Percentiles rank a stretch among this genome's conserved stretches.
These are phyloP conservation scores for Trichoderma guizhouense DNA, from an alignment of 2,329 filamentous ascomycete species.

Conservation along the genomic window DNA sequence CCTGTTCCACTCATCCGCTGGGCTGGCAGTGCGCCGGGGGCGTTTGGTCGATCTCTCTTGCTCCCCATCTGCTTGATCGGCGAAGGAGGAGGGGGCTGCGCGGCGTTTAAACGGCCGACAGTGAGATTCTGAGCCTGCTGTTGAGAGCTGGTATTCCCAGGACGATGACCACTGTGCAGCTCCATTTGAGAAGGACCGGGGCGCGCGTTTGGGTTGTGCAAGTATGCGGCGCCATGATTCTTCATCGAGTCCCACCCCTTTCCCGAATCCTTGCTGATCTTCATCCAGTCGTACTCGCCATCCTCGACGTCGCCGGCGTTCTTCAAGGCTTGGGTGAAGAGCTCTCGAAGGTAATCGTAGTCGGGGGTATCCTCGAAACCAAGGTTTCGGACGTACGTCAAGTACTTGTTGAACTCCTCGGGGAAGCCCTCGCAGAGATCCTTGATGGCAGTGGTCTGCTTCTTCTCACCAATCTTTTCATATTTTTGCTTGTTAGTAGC, in stretches of 20 bases:
- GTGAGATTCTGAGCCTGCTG: slow-evolving; percentile 65
- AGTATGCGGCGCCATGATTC: slow-evolving; percentile 58
- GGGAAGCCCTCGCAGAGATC: slow-evolving; percentile 95
- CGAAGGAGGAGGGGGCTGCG: slow-evolving; percentile 83
- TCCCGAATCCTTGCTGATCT: slow-evolving; percentile 76
- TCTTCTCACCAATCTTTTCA: slow-evolving; percentile 99
- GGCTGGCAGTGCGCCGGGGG: slow-evolving; percentile 65
- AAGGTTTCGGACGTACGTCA: slow-evolving; percentile 94
- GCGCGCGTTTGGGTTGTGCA: slow-evolving; percentile 74
- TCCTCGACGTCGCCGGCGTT: slow-evolving; percentile 93
- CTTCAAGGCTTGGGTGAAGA: slow-evolving; percentile 95
- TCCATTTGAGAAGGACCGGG: slow-evolving; percentile 83
- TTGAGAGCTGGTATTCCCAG: slow-evolving; percentile 62
- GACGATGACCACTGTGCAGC: slow-evolving; percentile 69
- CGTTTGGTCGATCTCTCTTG: slow-evolving; percentile 73
- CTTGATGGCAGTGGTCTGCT: slow-evolving; percentile 95
- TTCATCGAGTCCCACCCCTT: slow-evolving; percentile 81
- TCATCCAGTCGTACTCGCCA: slow-evolving; percentile 99
- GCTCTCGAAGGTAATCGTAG: slow-evolving; percentile 94
- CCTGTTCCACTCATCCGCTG: slow-evolving; percentile 75
- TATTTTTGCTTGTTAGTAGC: slow-evolving; percentile 94
- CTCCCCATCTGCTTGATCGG: slow-evolving; percentile 78
- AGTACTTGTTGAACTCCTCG: slow-evolving; percentile 95
- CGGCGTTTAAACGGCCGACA: slow-evolving; percentile 87
- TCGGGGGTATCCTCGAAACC: slow-evolving; percentile 98